Evolutionary conservation across 164 flowering plant genomes (phyloP).

Genomic region (Stephania cephalantha): DNA sequence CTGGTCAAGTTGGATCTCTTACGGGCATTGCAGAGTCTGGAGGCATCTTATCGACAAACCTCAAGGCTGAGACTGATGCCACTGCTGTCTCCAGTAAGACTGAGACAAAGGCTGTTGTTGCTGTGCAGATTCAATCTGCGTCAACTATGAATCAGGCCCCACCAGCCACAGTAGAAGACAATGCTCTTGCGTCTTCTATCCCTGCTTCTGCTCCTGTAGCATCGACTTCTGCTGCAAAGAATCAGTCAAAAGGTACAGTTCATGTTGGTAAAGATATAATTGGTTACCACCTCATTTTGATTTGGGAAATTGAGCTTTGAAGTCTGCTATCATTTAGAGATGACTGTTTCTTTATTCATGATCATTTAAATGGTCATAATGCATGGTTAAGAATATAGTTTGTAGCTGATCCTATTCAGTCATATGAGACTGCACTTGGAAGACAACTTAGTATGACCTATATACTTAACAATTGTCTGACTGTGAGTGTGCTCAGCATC

Average conservation of each 20-base stretch:
- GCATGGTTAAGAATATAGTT: not conserved
- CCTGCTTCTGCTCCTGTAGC: slow-evolving; percentile 20
- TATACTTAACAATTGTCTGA: not conserved
- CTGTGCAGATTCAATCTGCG: slow-evolving; percentile 23
- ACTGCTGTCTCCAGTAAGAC: slow-evolving; percentile 14
- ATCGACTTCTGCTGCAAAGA: slow-evolving; percentile 32
- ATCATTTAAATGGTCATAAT: not conserved
- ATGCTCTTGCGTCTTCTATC: slow-evolving; percentile 24
- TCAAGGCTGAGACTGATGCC: slow-evolving; percentile 16
- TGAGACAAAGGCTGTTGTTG: slow-evolving; percentile 14
- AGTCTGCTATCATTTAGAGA: not conserved
- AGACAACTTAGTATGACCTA: not conserved
- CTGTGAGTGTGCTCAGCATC: not conserved
- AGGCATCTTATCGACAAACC: slow-evolving; percentile 13
- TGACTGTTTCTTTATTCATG: not conserved
- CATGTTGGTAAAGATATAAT: not conserved
- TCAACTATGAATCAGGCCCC: slow-evolving; percentile 30
- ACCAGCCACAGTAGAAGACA: slow-evolving; percentile 24
- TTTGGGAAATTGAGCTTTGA: not conserved
- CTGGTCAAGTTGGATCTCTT: slow-evolving; percentile 23
- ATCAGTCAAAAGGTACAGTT: slow-evolving; percentile 57
- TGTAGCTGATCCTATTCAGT: not conserved
- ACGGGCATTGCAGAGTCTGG: slow-evolving; percentile 17
- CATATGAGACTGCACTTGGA: not conserved
- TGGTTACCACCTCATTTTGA: not conserved